Evolutionary conservation across 371 early-diverging fungal species (phyloP).

Genomic region (Syncephalis fuscata): DNA sequence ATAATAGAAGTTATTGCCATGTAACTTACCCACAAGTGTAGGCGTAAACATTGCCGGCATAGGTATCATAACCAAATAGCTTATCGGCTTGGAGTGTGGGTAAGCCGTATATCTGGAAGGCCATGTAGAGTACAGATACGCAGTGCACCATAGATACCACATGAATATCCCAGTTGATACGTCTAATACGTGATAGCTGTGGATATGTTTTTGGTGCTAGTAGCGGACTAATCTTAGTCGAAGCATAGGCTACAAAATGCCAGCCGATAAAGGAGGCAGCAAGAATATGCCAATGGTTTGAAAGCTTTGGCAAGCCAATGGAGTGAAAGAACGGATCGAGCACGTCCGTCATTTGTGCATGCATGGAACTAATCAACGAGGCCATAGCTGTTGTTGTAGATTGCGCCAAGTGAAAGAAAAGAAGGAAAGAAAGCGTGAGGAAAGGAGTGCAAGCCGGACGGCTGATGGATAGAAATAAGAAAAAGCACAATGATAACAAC

Average conservation of each 20-base stretch:
- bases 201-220: constrained; percentile 7
- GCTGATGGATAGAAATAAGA: no score
- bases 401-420: no score
- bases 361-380: no score
- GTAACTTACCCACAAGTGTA: constrained; percentile 58
- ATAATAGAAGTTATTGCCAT: no score
- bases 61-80: constrained; percentile 57
- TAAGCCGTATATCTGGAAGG: constrained; percentile 42
- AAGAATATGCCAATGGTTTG: constrained; percentile 8
- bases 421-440: no score
- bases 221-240: background rate
- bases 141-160: constrained; percentile 36
- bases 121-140: constrained; percentile 32
- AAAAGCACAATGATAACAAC: no score
- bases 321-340: constrained; percentile 4
- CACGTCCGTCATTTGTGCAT: background rate
- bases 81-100: constrained; percentile 37
- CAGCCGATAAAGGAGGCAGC: constrained; percentile 3
- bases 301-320: constrained; percentile 5
- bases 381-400: no score
- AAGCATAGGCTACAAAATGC: background rate
- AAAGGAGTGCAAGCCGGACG: no score
- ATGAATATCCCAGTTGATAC: constrained; percentile 46
- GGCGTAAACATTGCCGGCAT: constrained; percentile 57
- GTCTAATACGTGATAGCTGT: background rate